Evolutionary conservation across 2,329 filamentous ascomycete genomes (phyloP).

Genomic region (Penicillium griseofulvum): DNA sequence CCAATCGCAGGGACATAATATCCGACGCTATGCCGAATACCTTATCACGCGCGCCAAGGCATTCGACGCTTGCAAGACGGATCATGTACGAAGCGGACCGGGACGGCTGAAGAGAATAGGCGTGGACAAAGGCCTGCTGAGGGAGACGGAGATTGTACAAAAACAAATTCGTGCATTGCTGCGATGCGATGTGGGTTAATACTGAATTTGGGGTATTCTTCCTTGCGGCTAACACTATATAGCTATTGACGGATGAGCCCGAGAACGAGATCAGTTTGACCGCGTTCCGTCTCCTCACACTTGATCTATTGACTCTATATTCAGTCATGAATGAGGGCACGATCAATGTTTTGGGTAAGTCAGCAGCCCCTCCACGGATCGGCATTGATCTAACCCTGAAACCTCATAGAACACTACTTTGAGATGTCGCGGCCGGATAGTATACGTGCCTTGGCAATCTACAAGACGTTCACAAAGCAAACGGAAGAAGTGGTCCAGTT

Average conservation of each 20-base stretch:
- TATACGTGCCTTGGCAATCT: constrained; percentile 85
- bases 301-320: constrained; percentile 86
- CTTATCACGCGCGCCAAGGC: constrained; percentile 77
- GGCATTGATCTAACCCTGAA: constrained; percentile 10
- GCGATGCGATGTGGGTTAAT: constrained; percentile 74
- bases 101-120: constrained; percentile 78
- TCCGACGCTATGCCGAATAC: constrained; percentile 86
- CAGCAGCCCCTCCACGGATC: neutral
- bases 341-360: constrained; percentile 88
- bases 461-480: constrained; percentile 85
- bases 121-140: constrained; percentile 85
- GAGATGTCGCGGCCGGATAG: constrained; percentile 96
- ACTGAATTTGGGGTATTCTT: neutral
- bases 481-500: constrained; percentile 93
- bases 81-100: constrained; percentile 83
- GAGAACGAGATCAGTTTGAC: constrained; percentile 97
- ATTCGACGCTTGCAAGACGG: constrained; percentile 78
- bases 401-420: constrained; percentile 78
- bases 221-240: constrained; percentile 17
- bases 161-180: constrained; percentile 80
- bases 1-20: constrained; percentile 92
- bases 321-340: constrained; percentile 95
- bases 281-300: constrained; percentile 84
- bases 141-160: constrained; percentile 90
- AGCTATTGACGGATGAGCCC: constrained; percentile 82